Evolutionary conservation across 2,329 filamentous ascomycete genomes (phyloP), one percentile per base, ranked within the genome.

Genomic region (Aspergillus ochraceoroseus): DNA sequence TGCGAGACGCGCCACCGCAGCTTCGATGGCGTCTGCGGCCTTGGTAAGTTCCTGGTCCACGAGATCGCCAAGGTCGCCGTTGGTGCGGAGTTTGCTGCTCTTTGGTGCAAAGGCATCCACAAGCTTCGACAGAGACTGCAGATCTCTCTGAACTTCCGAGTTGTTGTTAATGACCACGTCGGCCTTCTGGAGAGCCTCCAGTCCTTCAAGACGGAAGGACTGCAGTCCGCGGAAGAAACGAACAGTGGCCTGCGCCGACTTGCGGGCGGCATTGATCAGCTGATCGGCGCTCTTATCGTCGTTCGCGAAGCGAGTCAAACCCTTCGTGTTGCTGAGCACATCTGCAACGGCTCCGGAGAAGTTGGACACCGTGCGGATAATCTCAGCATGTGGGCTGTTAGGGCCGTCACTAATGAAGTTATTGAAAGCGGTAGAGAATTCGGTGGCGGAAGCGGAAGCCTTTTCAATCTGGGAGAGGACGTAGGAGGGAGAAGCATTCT

Each of bases 141-240:
- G 74, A 53, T 94, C 88, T 67, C 94, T 84, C 63, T 95, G 87
- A 7, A 96, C 89, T 51, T 98, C 92, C 50, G 94, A 87, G 67
- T 95, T 96, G 73, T 85, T 90, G 69, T 92, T 94, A 70, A 98
- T 94, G 40, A 98, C 90, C 22, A 96, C 87, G 48, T 96, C 90
- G 2, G 88, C 94, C 79, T 94, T 95, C 64, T 94, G 86, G 49
- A 94, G 75, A 9, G 87, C 80, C 52, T 95, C 89, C 64, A 96
- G 79, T 41, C 86, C 88, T 57, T 94, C 89, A 9, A 98, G 75
- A 7, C 92, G 82, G 75, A 95, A 95, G 52, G 89, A 95, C 68
- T 94, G 87, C 14, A 98, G 77, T 40, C 84, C 83, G 33, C 90
- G 85, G 81, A 98, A 95, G 74, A 96, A 96, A 59, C 87, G 86